Percentiles rank a stretch among this genome's conserved stretches.
These are phyloP conservation scores for Saccharata proteae DNA, from an alignment of 2,329 filamentous ascomycete genomes.

Conservation along the genomic window DNA sequence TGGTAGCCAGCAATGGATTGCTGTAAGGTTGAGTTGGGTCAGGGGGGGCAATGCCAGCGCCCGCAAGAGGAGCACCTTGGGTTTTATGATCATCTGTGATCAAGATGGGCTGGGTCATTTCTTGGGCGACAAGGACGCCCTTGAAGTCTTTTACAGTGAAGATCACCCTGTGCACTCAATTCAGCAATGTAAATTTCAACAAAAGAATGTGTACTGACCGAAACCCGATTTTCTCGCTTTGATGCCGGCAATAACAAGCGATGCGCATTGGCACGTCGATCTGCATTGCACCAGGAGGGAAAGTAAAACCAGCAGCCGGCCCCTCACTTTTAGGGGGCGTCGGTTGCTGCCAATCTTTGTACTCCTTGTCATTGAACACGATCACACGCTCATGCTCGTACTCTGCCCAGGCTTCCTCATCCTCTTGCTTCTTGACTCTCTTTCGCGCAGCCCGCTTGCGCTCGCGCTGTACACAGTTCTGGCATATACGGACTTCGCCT, in stretches of 20 bases:
- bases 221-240: constrained; percentile 81
- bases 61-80: constrained; percentile 31
- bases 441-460: constrained; percentile 83
- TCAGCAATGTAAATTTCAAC: constrained; percentile 1
- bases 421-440: constrained; percentile 84
- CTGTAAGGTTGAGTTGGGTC: constrained; percentile 13
- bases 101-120: constrained; percentile 78
- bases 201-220: constrained; percentile 25
- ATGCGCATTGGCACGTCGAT: constrained; percentile 90
- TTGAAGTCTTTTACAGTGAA: constrained; percentile 78
- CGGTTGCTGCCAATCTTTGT: constrained; percentile 18
- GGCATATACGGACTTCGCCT: constrained; percentile 86
- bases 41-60: constrained; percentile 21
- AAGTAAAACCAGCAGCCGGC: background rate
- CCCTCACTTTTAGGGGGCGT: constrained; percentile 2
- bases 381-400: constrained; percentile 32
- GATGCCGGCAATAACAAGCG: constrained; percentile 86
- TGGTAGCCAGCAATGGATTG: constrained; percentile 1
- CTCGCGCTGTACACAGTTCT: constrained; percentile 83
- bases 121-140: constrained; percentile 66
- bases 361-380: constrained; percentile 27
- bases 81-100: constrained; percentile 97
- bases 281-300: constrained; percentile 42
- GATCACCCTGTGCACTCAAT: constrained; percentile 47
- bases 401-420: constrained; percentile 69